Base-by-base conservation (phyloP, 768 basidiomycete genomes). In the Panus rudis region DNA sequence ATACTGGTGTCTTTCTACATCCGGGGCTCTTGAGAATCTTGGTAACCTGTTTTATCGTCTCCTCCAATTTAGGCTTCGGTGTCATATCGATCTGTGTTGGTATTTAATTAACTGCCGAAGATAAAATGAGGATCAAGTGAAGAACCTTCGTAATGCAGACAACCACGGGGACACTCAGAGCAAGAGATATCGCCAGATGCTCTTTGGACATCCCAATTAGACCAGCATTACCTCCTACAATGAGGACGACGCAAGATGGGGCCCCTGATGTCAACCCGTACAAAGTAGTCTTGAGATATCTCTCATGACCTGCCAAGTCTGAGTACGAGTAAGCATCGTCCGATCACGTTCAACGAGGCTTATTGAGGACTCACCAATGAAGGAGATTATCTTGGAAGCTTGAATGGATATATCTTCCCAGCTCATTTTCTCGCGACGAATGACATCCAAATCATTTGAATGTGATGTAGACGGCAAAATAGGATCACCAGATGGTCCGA, bases 301-400 rank as follows among this genome's bases (percentile, higher is more conserved):
- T 74, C 65, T 97, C 94, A 56, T 98, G 96, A 2, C 96, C 96
- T 31, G 96, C 96, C 28, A 99, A 68, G 63, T 98, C 94, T 89
- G 35, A 3, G 6, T 4, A 17, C 27, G 17, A 8, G 8, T 35
- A 14, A 17, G 7, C 16, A 7, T 35, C 16, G 16, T 35, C 16
- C 8, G 21, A 26, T n/a, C n/a, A 11, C 17, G 31, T 13, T 24
- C n/a, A 26, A 40, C 6, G 26, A 28, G n/a, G 30, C 37, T 30
- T 10, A 17, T 17, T 32, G 4, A n/a, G 34, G 21, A 54, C 63
- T 35, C 48, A 83, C 87, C 88, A 51, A 88, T 93, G 61, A 98
- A 99, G 19, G 87, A 88, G 37, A 97, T 79, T 12, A 98, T 90
- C 66, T 98, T 98, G 16, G 90, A 82, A 0, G 89, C 83, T 52